Evolutionary conservation across 2,329 filamentous ascomycete genomes (phyloP), one percentile per base, ranked within the genome.

Genomic region (Penicillium janthinellum): DNA sequence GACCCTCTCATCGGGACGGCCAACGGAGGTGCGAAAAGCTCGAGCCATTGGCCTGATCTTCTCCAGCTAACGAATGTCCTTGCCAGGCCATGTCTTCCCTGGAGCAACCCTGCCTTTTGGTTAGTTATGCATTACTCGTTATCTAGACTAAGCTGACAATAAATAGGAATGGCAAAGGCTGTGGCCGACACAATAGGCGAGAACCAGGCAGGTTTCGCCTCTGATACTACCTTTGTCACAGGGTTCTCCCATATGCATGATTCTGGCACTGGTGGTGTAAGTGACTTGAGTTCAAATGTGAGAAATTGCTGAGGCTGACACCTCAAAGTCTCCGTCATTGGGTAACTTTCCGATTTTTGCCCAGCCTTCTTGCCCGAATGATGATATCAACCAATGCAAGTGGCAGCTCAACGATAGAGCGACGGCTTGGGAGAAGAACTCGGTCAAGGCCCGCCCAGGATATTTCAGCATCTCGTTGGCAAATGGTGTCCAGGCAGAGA

Each of bases 311-410:
- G 20, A 14, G 42, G 4, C 34, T 54, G 7, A 47, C 17, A 39
- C 15, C 42, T 34, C n/a, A n/a, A 35, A 72, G 74, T 64, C 76
- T 1, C 85, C 88, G 0, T 90, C 87, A 4, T 76, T 91, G 15
- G 90, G 89, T 14, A 91, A 90, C 69, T 92, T 92, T 55, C 87
- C 90, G 0, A 77, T 92, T 1, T 91, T 92, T 63, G 82, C 88
- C 0, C 88, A 90, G 62, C 76, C 83, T 4, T 79, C 80, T 42
- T 92, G 89, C 63, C 79, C 83, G 0, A 81, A 78, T 14, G 84
- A 89, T 61, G 82, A 87, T 41, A 74, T 91, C 56, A 79, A 90
- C 66, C 78, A 79, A 7, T 91, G 89, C 71, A 78, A 77, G 12
- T 91, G 85, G 67, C 82, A 83, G 11, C 85, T 85, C 65, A 75